Evolutionary conservation across 1,284 basidiomycete genomes (phyloP).

Genomic region (Phlebopus sp.): DNA sequence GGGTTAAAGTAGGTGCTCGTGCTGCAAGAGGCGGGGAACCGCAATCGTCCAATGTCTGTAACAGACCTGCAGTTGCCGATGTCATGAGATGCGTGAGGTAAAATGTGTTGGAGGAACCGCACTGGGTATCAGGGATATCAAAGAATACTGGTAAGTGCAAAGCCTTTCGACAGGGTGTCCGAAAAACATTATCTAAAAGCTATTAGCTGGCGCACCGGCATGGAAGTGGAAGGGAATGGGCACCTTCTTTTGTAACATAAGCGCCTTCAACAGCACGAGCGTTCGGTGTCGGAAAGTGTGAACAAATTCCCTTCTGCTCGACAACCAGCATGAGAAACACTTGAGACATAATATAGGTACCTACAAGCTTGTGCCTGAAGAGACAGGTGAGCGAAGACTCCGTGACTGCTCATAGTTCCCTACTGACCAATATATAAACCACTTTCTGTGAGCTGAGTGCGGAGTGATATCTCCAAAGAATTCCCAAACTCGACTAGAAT

Average conservation of each 20-base stretch:
- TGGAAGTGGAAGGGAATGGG: slow-evolving; percentile 10
- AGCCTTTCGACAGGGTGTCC: slow-evolving; percentile 96
- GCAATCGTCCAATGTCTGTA: slow-evolving; percentile 88
- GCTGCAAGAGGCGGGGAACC: slow-evolving; percentile 85
- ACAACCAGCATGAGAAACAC: slow-evolving; percentile 1
- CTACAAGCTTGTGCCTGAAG: slow-evolving; percentile 77
- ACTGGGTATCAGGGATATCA: slow-evolving; percentile 84
- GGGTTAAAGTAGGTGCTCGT: slow-evolving; percentile 62
- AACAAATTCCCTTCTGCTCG: slow-evolving; percentile 77
- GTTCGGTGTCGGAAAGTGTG: slow-evolving; percentile 94
- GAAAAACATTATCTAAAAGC: slow-evolving; percentile 86
- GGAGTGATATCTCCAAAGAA: slow-evolving; percentile 67
- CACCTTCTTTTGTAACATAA: slow-evolving; percentile 90
- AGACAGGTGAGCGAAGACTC: slow-evolving; percentile 14
- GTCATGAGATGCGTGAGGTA: neutral
- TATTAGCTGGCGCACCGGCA: slow-evolving; percentile 2
- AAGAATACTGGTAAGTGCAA: slow-evolving; percentile 96
- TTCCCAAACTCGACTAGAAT: slow-evolving; percentile 83
- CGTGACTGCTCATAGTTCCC: neutral
- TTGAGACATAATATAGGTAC: slow-evolving; percentile 26
- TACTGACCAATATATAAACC: slow-evolving; percentile 81
- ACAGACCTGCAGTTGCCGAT: slow-evolving; percentile 50
- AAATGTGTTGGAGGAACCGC: slow-evolving; percentile 15
- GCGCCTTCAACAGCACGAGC: slow-evolving; percentile 89
- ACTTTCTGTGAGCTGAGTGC: slow-evolving; percentile 74